These are phyloP conservation scores for Tulasnella sp. DNA, from an alignment of 768 basidiomycete species.

Conservation along the genomic window DNA sequence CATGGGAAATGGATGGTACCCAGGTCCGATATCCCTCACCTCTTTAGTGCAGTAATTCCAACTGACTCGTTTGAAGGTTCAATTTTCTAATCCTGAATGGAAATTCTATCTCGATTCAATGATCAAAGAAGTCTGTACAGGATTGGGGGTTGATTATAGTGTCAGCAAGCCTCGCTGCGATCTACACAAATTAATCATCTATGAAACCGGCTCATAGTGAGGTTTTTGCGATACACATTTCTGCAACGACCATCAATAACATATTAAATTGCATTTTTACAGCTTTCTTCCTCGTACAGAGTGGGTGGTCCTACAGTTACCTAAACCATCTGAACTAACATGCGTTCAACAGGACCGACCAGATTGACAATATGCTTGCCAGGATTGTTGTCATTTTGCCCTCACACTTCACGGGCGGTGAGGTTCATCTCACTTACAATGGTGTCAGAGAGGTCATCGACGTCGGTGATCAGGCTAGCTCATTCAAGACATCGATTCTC, in stretches of 20 bases:
- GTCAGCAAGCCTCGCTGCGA: constrained; percentile 28
- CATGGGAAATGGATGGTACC: constrained; percentile 38
- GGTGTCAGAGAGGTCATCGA: constrained; percentile 28
- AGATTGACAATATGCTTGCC: constrained; percentile 39
- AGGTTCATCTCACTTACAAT: constrained; percentile 33
- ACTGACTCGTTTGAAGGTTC: constrained; percentile 20
- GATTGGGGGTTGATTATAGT: constrained; percentile 28
- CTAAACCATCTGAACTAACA: neutral
- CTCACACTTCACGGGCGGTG: constrained; percentile 35
- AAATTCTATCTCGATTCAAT: constrained; percentile 24
- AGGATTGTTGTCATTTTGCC: constrained; percentile 38
- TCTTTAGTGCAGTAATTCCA: neutral
- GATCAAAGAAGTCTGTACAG: constrained; percentile 26
- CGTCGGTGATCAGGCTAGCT: constrained; percentile 23
- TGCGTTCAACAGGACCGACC: constrained; percentile 30
- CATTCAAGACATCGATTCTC: constrained; percentile 28
- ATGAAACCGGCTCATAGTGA: constrained; percentile 39
- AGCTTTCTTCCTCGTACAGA: neutral
- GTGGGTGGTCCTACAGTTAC: neutral
- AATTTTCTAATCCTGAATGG: constrained; percentile 35
- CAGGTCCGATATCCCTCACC: constrained; percentile 17
- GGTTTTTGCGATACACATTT: no score
- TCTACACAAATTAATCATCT: constrained; percentile 37
- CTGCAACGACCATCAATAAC: no score
- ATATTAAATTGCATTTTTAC: neutral